These are phyloP conservation scores for Allium sativum DNA, from an alignment of 106 monocot species.

Conservation along the genomic window DNA sequence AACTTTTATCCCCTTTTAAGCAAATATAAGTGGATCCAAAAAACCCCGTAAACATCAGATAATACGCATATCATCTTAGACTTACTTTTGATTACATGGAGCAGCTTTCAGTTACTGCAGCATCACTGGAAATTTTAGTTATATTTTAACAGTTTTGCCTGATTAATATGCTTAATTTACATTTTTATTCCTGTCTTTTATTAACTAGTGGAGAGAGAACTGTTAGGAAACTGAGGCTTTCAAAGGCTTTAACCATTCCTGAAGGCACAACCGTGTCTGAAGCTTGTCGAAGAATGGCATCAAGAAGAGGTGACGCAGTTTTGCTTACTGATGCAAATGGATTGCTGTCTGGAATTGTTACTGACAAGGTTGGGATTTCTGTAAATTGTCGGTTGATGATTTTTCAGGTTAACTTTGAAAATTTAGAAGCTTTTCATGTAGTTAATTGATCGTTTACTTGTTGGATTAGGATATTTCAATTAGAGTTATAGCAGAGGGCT, in stretches of 20 bases:
- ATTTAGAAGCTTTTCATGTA: too few relatives aligned
- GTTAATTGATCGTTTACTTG: background rate
- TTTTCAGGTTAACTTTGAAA: too few relatives aligned
- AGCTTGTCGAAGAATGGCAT: constrained; percentile 84
- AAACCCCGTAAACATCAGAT: too few relatives aligned
- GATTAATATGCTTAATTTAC: too few relatives aligned
- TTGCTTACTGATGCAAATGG: constrained; percentile 79
- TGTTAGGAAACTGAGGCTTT: constrained; percentile 78
- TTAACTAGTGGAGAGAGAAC: constrained; percentile 53
- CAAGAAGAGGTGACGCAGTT: constrained; percentile 63
- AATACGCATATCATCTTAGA: too few relatives aligned
- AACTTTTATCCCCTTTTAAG: too few relatives aligned
- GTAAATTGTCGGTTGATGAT: too few relatives aligned
- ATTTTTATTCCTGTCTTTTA: too few relatives aligned
- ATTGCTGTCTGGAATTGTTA: constrained; percentile 84
- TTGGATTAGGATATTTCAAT: constrained; percentile 64
- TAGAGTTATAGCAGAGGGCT: constrained; percentile 77
- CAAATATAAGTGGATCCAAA: too few relatives aligned
- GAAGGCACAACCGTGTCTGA: constrained; percentile 79
- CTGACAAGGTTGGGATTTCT: constrained; percentile 59
- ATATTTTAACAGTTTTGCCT: background rate
- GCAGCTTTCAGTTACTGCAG: too few relatives aligned
- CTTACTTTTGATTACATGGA: too few relatives aligned
- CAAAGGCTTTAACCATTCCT: constrained; percentile 83
- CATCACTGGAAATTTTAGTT: background rate